Evolutionary conservation across 805 yeast species (phyloP), one percentile per base, ranked within the genome.

Genomic region (Lipomyces yamadae): DNA sequence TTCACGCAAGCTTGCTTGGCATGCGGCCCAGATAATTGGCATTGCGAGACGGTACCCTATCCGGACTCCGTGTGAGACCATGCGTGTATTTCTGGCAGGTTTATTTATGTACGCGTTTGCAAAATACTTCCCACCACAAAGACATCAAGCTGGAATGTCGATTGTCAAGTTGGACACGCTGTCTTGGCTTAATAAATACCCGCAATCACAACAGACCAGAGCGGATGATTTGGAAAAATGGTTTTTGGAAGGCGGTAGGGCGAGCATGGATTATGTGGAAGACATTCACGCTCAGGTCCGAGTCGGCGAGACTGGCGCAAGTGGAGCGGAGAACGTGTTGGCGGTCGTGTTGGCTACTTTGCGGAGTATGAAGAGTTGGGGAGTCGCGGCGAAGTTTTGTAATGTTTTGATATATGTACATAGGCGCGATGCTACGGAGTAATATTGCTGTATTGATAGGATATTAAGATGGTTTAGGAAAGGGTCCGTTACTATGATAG

Each of bases 81-180:
- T 71, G 72, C 35, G 72, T 15, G 63, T 72, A 7, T 72, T 72
- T 56, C 37, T 69, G 65, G 73, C 74, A 8, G 71, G 72, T 4
- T 59, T 72, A 57, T 72, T 60, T 55, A 55, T 72, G 32, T 69
- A 67, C 48, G 73, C 71, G 62, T 72, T 72, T 56, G 56, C 74
- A 11, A 53, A 39, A 50, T 70, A 67, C 34, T 66, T 61, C 15
- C 56, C 64, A 7, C 34, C 45, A 6, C 29, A 56, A 13, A 15
- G 29, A 6, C 10, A 18, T n/a, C 18, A 29, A n/a, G 6, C 45
- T 13, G 45, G 35, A 11, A 62, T 62, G 37, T n/a, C 57, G 7
- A 52, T 61, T 33, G 64, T 56, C 29, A 37, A 50, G 39, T 39
- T 62, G 52, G 64, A 62, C 53, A 56, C 48, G 32, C 42, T 64